A percentile compares a stretch with the other conserved stretches of the same genome.
phyloP scores from a whole-genome alignment of 2,329 filamentous ascomycete species.

The Penicillium sclerotigenum region DNA sequence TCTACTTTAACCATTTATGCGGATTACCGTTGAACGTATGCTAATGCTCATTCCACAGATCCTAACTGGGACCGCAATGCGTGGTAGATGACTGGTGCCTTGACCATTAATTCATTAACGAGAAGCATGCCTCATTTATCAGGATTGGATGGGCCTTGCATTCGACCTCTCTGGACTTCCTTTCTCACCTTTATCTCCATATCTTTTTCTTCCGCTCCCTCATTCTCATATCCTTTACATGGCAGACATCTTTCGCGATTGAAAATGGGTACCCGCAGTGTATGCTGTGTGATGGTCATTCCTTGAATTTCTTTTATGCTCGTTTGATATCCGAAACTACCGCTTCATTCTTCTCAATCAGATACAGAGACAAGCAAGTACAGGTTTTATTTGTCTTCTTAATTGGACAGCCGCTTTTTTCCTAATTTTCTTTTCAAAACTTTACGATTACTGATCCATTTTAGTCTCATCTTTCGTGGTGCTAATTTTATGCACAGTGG shows the following conservation, averaged over 20 bases:
- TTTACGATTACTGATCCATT: neutral
- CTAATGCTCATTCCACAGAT: slow-evolving; percentile 34
- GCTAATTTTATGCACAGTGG: neutral
- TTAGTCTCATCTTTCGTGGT: neutral
- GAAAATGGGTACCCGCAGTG: slow-evolving; percentile 11
- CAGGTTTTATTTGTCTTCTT: neutral
- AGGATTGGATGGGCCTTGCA: neutral
- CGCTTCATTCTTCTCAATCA: neutral
- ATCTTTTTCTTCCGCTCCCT: neutral
- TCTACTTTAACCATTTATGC: neutral
- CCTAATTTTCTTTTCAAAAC: neutral
- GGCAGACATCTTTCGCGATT: slow-evolving; percentile 1
- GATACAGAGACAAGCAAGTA: neutral
- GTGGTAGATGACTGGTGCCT: slow-evolving; percentile 54
- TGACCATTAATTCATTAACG: neutral
- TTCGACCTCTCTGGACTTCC: neutral
- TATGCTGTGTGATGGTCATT: slow-evolving; percentile 17
- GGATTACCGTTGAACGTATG: slow-evolving; percentile 3
- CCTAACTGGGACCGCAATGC: slow-evolving; percentile 81
- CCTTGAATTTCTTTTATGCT: slow-evolving; percentile 4
- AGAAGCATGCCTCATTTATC: slow-evolving; percentile 1
- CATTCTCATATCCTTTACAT: slow-evolving; percentile 7
- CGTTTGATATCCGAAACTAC: slow-evolving; percentile 16
- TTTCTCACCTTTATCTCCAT: neutral
- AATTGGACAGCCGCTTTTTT: neutral